Evolutionary conservation across 2,329 filamentous ascomycete genomes (phyloP).

Genomic region (Zalaria sp.): DNA sequence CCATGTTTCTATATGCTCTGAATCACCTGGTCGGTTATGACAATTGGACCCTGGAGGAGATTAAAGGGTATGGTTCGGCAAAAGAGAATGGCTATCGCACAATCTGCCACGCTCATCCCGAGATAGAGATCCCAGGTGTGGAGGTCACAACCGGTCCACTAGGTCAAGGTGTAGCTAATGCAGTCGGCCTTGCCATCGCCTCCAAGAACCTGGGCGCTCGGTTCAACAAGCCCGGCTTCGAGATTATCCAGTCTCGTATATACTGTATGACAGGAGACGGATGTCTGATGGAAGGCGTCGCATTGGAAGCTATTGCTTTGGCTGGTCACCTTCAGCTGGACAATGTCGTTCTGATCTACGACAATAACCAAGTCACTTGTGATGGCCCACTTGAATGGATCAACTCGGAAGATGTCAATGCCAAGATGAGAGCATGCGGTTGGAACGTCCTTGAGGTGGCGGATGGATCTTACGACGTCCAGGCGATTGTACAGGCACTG

Average conservation of each 20-base stretch:
- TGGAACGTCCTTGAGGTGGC: conserved; percentile 42
- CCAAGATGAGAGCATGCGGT: conserved; percentile 42
- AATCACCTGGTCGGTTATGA: conserved; percentile 40
- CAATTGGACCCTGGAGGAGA: conserved; percentile 41
- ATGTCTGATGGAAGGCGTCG: conserved; percentile 45
- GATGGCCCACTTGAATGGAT: conserved; percentile 41
- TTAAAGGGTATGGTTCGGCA: conserved; percentile 40
- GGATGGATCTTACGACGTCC: conserved; percentile 39
- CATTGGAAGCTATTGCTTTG: conserved; percentile 41
- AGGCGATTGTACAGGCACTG: conserved; percentile 33
- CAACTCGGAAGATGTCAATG: conserved; percentile 43
- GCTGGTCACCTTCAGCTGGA: conserved; percentile 42
- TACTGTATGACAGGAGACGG: conserved; percentile 46
- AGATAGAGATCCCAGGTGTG: conserved; percentile 43
- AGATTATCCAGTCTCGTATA: conserved; percentile 36
- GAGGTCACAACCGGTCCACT: conserved; percentile 47
- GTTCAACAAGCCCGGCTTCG: conserved; percentile 37
- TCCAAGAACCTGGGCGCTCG: conserved; percentile 40
- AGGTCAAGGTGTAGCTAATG: conserved; percentile 47
- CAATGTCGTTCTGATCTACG: conserved; percentile 45
- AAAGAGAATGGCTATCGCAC: conserved; percentile 13
- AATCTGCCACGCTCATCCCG: conserved; percentile 41
- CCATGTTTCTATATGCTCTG: conserved; percentile 39
- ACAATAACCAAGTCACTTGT: conserved; percentile 48
- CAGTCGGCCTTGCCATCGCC: conserved; percentile 45